Percentiles rank a stretch among this genome's conserved stretches.
Conservation (phyloP, 768 basidiomycete species). For the Suillus subaureus region DNA sequence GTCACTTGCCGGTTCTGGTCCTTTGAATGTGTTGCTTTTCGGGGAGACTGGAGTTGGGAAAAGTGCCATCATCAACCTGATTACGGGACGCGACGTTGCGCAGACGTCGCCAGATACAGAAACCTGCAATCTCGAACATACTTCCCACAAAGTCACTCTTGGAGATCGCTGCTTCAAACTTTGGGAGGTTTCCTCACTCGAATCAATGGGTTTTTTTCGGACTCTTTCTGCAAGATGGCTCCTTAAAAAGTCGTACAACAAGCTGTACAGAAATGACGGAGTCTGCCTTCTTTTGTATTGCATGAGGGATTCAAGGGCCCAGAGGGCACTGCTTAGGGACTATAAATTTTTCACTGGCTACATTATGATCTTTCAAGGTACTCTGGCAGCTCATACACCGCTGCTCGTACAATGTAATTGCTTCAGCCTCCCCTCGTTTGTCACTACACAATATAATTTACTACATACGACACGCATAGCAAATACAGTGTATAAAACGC, state of each 20-base stretch:
- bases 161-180: not conserved
- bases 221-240: constrained; percentile 13
- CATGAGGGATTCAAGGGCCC: constrained; percentile 31
- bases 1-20: not conserved
- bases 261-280: constrained; percentile 29
- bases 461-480: not conserved
- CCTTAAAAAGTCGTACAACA: constrained; percentile 20
- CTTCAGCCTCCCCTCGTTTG: not conserved
- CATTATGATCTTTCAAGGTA: not conserved
- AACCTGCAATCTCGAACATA: not conserved
- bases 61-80: not conserved
- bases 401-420: not conserved
- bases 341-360: constrained; percentile 24
- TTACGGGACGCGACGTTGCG: not conserved
- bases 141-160: not conserved
- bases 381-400: not conserved
- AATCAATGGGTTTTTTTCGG: constrained; percentile 24
- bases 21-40: constrained; percentile 4
- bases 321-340: constrained; percentile 25
- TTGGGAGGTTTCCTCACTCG: not conserved
- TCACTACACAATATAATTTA: not conserved
- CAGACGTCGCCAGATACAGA: not conserved
- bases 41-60: constrained; percentile 4
- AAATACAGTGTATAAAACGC: not conserved
- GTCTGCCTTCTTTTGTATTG: constrained; percentile 35